phyloP scores from a whole-genome alignment of 805 yeast species.

The Kuraishia molischiana region DNA sequence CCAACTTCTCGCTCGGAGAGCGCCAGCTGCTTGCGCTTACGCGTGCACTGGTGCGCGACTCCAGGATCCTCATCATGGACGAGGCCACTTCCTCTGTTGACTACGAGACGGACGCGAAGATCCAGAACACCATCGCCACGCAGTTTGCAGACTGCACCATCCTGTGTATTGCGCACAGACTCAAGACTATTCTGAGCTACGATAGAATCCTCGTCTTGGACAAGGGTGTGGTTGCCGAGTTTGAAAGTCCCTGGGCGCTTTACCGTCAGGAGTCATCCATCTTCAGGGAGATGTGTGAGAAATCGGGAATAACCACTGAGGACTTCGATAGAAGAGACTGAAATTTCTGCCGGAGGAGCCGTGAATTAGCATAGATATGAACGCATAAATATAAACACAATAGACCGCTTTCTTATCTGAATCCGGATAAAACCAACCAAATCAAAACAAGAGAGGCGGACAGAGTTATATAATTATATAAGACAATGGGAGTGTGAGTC shows the following conservation, averaged over 20 bases:
- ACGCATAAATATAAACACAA: too few relatives aligned
- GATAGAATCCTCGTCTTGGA: conserved; percentile 54
- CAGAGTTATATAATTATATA: too few relatives aligned
- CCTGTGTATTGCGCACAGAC: conserved; percentile 64
- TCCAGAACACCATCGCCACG: conserved; percentile 46
- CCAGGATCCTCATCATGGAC: conserved; percentile 55
- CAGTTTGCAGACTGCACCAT: conserved; percentile 59
- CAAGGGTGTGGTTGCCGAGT: conserved; percentile 43
- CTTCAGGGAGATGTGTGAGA: conserved; percentile 41
- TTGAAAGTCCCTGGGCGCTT: conserved; percentile 40
- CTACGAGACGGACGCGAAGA: conserved; percentile 56
- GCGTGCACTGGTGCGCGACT: conserved; percentile 56
- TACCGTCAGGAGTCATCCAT: conserved; percentile 29
- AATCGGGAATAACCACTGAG: conserved; percentile 29
- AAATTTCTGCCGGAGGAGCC: too few relatives aligned
- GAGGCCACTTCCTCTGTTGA: conserved; percentile 77
- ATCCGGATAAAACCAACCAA: too few relatives aligned
- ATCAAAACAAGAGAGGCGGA: too few relatives aligned
- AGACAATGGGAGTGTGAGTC: too few relatives aligned
- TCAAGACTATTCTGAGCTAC: conserved; percentile 50
- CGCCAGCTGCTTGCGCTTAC: conserved; percentile 62
- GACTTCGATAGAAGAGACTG: too few relatives aligned
- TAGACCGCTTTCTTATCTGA: too few relatives aligned
- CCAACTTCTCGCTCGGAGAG: conserved; percentile 64
- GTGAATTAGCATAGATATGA: too few relatives aligned